Evolutionary conservation across 2,329 filamentous ascomycete species (phyloP).

Genomic region (Elsinoe fawcettii): DNA sequence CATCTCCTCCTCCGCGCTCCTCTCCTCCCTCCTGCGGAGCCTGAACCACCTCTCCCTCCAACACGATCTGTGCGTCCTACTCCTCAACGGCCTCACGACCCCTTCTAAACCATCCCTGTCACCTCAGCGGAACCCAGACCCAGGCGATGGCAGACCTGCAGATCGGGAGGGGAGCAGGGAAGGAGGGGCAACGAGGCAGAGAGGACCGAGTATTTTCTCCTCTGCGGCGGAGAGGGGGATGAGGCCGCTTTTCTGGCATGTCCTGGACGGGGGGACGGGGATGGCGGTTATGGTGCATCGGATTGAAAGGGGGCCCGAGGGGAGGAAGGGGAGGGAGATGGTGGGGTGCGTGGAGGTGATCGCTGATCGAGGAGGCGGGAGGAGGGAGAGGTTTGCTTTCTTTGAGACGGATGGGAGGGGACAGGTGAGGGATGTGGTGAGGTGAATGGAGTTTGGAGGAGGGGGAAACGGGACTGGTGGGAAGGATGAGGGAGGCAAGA

Average conservation of each 20-base stretch:
- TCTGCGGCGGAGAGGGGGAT: constrained; percentile 23
- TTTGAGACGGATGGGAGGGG: constrained; percentile 19
- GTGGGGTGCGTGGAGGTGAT: constrained; percentile 39
- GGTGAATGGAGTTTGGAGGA: background rate
- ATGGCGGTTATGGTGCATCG: background rate
- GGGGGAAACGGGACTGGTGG: background rate
- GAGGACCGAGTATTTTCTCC: constrained; percentile 34
- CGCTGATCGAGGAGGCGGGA: constrained; percentile 32
- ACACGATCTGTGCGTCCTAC: constrained; percentile 34
- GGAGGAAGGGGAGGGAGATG: constrained; percentile 22
- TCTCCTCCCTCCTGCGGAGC: constrained; percentile 36
- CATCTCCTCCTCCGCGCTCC: constrained; percentile 33
- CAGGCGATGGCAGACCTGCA: no score
- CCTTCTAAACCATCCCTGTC: constrained; percentile 4
- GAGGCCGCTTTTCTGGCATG: constrained; percentile 33
- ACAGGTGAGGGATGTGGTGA: background rate
- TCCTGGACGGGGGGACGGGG: constrained; percentile 24
- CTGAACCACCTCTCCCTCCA: constrained; percentile 33
- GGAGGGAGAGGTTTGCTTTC: constrained; percentile 34
- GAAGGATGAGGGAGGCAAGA: no score
- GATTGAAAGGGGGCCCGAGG: constrained; percentile 16
- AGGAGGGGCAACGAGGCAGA: constrained; percentile 20
- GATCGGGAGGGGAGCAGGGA: constrained; percentile 8
- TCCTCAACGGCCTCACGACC: constrained; percentile 30
- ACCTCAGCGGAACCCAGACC: no score